Evolutionary conservation across 495 filamentous ascomycete species (phyloP), one percentile per base, ranked within the genome.

Genomic region (Rostrohypoxylon terebratum): DNA sequence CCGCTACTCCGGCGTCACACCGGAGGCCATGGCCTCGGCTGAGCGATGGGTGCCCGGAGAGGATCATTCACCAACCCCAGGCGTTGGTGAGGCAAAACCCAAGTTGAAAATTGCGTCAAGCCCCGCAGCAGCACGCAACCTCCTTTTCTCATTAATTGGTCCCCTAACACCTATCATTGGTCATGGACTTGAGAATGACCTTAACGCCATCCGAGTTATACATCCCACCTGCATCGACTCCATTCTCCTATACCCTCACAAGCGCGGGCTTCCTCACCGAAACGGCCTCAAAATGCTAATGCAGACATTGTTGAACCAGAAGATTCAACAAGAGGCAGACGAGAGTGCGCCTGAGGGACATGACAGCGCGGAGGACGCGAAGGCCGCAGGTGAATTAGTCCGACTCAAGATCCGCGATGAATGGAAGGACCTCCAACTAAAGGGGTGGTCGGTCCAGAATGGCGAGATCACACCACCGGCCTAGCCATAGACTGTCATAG

Each of bases 181-280:
- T 20, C 96, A 99, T 79, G 94, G 93, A 5, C 88, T 98, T 9
- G 96, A 98, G 75, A 99, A 99, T 76, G 96, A 99, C 75, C 85
- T 99, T 21, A 96, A 96, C 76, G 87, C 89, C 13, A 82, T 90
- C 51, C 89, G 96, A 11, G 84, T 99, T 47, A 89, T 96, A 50
- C 96, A 99, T 74, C 91, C 90, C 0, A 90, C 86, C 1, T 85
- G 98, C 51, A 86, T 98, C 71, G 96, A 99, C 80, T 97, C 94
- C 1, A 87, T 92, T 21, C 80, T 98, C 0, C 87, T 97, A 0
- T 99, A 87, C 77, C 94, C 94, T 0, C 92, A 96, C 71, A 87
- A 81, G 18, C 81, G 82, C 2, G 93, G 93, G 13, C 82, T 97
- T 1, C 96, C 96, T 0, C 81, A 88, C 51, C 90, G 96, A 31